Conservation (phyloP, 768 basidiomycete species). For the Coprinopsis cinerea region DNA sequence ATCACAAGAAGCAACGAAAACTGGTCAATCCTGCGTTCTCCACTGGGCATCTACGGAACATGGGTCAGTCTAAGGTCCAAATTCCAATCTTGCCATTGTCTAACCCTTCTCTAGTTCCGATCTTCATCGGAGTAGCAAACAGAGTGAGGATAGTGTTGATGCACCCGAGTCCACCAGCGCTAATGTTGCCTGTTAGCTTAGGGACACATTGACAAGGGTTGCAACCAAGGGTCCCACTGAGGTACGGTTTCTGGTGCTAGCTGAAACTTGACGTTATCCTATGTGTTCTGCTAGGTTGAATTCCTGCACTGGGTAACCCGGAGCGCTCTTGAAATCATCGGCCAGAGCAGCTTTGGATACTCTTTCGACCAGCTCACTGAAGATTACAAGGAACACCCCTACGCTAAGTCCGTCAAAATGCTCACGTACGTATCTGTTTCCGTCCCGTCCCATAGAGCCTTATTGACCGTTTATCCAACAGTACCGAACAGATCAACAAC, state of each 20-base stretch:
- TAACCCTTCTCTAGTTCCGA: slow-evolving; percentile 24
- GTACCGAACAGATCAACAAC: slow-evolving; percentile 15
- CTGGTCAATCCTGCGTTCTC: slow-evolving; percentile 34
- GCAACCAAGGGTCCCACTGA: neutral
- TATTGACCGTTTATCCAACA: neutral
- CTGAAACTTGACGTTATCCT: neutral
- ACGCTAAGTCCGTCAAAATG: slow-evolving; percentile 24
- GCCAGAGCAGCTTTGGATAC: slow-evolving; percentile 40
- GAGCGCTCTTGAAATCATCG: slow-evolving; percentile 43
- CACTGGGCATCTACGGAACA: slow-evolving; percentile 25
- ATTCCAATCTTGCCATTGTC: too few species aligned
- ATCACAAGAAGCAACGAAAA: slow-evolving; percentile 24
- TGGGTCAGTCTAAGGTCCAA: slow-evolving; percentile 23
- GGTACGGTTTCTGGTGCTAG: slow-evolving; percentile 12
- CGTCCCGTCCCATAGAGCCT: neutral
- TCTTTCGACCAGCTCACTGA: slow-evolving; percentile 36
- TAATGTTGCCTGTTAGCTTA: neutral
- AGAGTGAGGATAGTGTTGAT: slow-evolving; percentile 16
- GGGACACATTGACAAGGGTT: neutral
- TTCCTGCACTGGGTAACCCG: slow-evolving; percentile 32
- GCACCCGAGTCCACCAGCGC: too few species aligned
- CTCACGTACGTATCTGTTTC: slow-evolving; percentile 22
- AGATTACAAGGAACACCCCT: slow-evolving; percentile 24
- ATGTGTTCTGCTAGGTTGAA: slow-evolving; percentile 24
- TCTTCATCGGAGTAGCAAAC: slow-evolving; percentile 28